Conservation (phyloP, 2,329 filamentous ascomycete genomes). For the Penicillium sp. region DNA sequence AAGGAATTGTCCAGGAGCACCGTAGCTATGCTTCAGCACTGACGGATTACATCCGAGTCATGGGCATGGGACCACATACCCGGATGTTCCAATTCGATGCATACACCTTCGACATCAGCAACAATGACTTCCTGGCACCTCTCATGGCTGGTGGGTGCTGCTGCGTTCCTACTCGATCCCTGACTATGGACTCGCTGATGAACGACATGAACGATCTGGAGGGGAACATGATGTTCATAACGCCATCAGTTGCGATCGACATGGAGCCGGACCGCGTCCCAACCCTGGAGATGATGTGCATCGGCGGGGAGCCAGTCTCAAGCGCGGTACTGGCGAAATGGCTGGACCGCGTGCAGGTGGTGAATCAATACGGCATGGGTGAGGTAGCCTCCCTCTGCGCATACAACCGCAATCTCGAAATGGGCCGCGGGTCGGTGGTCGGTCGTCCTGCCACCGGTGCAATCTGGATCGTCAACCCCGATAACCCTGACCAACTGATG, state of each 20-base stretch:
- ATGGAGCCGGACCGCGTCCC: constrained; percentile 19
- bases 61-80: constrained; percentile 14
- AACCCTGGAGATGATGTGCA: constrained; percentile 19
- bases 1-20: constrained; percentile 27
- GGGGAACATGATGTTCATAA: constrained; percentile 25
- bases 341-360: constrained; percentile 9
- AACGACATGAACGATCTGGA: constrained; percentile 15
- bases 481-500: constrained; percentile 14
- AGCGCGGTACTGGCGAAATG: constrained; percentile 21
- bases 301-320: constrained; percentile 26
- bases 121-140: constrained; percentile 22
- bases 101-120: constrained; percentile 30
- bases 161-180: constrained; percentile 20
- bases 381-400: constrained; percentile 24
- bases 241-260: constrained; percentile 24
- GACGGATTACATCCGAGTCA: constrained; percentile 17
- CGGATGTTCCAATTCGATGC: constrained; percentile 27
- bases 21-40: constrained; percentile 21
- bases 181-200: constrained; percentile 14
- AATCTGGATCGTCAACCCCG: constrained; percentile 28
- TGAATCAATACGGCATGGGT: constrained; percentile 30
- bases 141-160: constrained; percentile 25
- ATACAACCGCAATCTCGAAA: constrained; percentile 17
- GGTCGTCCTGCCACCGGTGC: constrained; percentile 19
- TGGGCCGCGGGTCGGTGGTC: constrained; percentile 12